phyloP scores from a whole-genome alignment of 768 basidiomycete genomes.

The Phaeotremella skinneri region DNA sequence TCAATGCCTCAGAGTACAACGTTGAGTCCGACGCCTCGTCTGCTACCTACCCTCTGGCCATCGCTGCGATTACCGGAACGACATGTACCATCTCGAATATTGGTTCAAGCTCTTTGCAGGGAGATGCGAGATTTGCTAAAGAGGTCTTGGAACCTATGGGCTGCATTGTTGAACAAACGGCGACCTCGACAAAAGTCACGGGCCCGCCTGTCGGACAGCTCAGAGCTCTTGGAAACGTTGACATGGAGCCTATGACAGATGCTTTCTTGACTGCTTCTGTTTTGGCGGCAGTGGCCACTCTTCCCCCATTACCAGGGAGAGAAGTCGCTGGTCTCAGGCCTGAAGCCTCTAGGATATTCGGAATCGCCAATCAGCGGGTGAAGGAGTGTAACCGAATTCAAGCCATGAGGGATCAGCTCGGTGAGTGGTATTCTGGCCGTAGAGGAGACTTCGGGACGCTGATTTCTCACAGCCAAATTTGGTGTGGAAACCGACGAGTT shows the following conservation, averaged over 20 bases:
- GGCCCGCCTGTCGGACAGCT: conserved; percentile 81
- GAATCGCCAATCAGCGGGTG: conserved; percentile 96
- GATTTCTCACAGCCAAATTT: conserved; percentile 69
- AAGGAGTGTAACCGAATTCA: conserved; percentile 97
- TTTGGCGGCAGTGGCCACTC: conserved; percentile 74
- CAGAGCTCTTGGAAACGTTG: conserved; percentile 77
- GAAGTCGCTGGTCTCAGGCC: conserved; percentile 35
- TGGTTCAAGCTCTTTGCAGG: conserved; percentile 84
- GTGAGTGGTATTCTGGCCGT: conserved; percentile 53
- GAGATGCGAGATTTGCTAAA: conserved; percentile 94
- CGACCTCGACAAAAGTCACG: conserved; percentile 81
- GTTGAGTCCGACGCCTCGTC: conserved; percentile 91
- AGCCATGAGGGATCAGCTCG: conserved; percentile 94
- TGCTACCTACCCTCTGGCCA: conserved; percentile 93
- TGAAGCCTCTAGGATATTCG: conserved; percentile 74
- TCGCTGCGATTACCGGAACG: conserved; percentile 96
- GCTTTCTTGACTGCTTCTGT: conserved; percentile 95
- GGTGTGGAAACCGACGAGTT: conserved; percentile 88
- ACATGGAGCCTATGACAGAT: conserved; percentile 99
- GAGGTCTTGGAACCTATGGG: conserved; percentile 94
- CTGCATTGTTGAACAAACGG: conserved; percentile 82
- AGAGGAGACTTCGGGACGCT: conserved; percentile 1
- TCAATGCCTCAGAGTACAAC: conserved; percentile 73
- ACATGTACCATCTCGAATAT: conserved; percentile 91
- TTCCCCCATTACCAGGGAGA: conserved; percentile 52